Conservation (phyloP, 345 rosid species). For the Dovyalis caffra region DNA sequence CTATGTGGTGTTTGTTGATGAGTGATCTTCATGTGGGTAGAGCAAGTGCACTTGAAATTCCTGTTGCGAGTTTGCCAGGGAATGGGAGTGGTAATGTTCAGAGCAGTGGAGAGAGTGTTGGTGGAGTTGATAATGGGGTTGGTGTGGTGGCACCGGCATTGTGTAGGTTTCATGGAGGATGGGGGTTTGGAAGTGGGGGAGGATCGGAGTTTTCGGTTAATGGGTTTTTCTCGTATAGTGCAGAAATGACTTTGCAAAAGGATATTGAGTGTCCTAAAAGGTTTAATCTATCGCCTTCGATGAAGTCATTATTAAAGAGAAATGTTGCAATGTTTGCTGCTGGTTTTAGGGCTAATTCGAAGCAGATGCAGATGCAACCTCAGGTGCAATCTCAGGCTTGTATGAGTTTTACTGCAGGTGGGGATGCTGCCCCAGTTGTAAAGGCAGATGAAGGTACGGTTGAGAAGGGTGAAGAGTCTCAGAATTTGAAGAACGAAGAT, state of each 20-base stretch:
- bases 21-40: conserved; percentile 88
- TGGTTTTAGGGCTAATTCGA: conserved; percentile 72
- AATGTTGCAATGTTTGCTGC: conserved; percentile 89
- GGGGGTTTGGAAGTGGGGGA: conserved; percentile 76
- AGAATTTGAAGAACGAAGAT: conserved; percentile 43
- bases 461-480: conserved; percentile 50
- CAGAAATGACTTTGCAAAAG: conserved; percentile 50
- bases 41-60: conserved; percentile 68
- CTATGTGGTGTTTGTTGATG: conserved; percentile 95
- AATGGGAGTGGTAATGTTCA: conserved; percentile 27
- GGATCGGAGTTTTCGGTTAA: conserved; percentile 52
- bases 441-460: conserved; percentile 25
- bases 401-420: conserved; percentile 34
- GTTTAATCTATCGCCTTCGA: conserved; percentile 78
- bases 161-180: conserved; percentile 82
- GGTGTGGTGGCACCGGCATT: conserved; percentile 53
- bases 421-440: conserved; percentile 28
- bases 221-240: conserved; percentile 42
- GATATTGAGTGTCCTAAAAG: conserved; percentile 86
- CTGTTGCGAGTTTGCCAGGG: conserved; percentile 28
- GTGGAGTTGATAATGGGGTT: conserved; percentile 32
- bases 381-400: conserved; percentile 40
- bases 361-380: conserved; percentile 41
- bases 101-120: conserved; percentile 37
- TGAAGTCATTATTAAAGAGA: conserved; percentile 81